Evolutionary conservation across 1,284 basidiomycete species (phyloP), one percentile per base, ranked within the genome.

Genomic region (Trichosporon coremiiforme): DNA sequence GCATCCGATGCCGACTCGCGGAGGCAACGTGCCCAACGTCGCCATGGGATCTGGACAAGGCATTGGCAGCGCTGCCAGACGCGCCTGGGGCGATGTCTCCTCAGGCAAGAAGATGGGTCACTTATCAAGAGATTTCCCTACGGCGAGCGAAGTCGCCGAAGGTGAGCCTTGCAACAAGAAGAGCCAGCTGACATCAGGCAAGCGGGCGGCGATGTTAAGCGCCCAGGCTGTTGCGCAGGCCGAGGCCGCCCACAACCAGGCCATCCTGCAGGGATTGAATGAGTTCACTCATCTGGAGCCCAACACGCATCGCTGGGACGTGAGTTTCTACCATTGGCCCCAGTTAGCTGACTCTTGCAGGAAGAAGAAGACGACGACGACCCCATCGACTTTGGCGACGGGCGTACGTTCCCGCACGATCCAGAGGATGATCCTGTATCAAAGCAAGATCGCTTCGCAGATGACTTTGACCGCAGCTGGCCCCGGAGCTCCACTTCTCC

Each of bases 231-330:
- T 83, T 33, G 81, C 82, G 20, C 80, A 84, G 38, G 82, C 84
- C 1, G 79, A 85, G 68, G 84, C 84, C 1, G 85, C 86, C 8
- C 86, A 87, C 75, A 89, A 89, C 79, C 88, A 89, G 78, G 87
- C 88, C 13, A 84, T 89, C 25, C 71, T 86, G 13, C 80, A 85
- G 67, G 82, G 80, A 12, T 73, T 86, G n/a, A 94, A 96, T 82
- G 91, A 93, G 1, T 98, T 98, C 82, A 90, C 93, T 1, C 94
- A 96, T 83, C 85, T 97, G 62, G 90, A 95, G 84, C 92, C 94
- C 62, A 94, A 95, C 78, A 89, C 91, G 5, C 92, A 94, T 80
- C 93, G 96, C 79, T 98, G 95, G 95, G 95, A 97, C 87, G 94
- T 96, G 71, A 76, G 91, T 86, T 15, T 2, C 20, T 6, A 66